Evolutionary conservation across 1,139 yeast genomes (phyloP).

Genomic region (Hansenula anomala): DNA sequence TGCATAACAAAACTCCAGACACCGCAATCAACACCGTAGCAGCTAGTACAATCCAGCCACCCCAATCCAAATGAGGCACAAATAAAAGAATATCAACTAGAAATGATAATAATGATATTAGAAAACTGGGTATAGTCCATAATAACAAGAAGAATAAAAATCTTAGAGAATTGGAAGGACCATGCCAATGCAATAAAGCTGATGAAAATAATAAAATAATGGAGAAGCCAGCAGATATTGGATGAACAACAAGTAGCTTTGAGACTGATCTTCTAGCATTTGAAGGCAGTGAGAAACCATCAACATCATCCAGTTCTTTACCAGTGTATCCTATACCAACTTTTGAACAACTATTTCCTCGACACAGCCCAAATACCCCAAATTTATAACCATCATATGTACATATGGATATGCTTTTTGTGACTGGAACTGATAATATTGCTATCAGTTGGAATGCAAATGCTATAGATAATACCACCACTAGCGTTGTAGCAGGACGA

Average conservation of each 20-base stretch:
- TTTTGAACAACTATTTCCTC: conserved; percentile 41
- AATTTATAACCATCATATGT: conserved; percentile 48
- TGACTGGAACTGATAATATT: conserved; percentile 59
- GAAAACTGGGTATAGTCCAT: conserved; percentile 39
- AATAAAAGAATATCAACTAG: conserved; percentile 52
- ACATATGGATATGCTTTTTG: conserved; percentile 43
- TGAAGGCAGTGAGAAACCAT: conserved; percentile 46
- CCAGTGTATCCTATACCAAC: conserved; percentile 47
- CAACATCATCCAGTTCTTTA: conserved; percentile 23
- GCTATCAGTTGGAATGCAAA: conserved; percentile 51
- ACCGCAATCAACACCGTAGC: conserved; percentile 47
- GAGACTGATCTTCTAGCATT: conserved; percentile 64
- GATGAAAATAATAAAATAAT: conserved; percentile 40
- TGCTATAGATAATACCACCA: conserved; percentile 39
- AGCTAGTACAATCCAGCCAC: conserved; percentile 65
- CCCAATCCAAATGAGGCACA: conserved; percentile 62
- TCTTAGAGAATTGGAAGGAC: conserved; percentile 27
- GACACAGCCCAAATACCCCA: conserved; percentile 87
- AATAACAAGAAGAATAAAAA: conserved; percentile 30
- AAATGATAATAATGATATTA: conserved; percentile 48
- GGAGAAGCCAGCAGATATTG: conserved; percentile 79
- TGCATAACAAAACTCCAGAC: conserved; percentile 33
- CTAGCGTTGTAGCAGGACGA: conserved; percentile 33
- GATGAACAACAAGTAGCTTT: conserved; percentile 70
- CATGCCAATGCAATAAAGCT: conserved; percentile 33